Conservation (phyloP, 2,329 filamentous ascomycete genomes). For the Pseudogymnoascus pannorum region DNA sequence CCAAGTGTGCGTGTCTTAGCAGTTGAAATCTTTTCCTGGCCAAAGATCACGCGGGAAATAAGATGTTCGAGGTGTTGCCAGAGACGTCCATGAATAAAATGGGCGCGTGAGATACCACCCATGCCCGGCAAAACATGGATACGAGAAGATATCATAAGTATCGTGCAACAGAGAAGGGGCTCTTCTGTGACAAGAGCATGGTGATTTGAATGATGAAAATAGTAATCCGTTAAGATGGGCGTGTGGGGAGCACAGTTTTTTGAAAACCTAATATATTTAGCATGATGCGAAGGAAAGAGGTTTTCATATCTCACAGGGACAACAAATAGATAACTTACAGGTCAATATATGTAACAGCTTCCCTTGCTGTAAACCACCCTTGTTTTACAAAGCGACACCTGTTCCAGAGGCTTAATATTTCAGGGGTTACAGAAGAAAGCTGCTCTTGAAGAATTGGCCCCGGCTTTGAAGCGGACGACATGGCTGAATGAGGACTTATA, state of each 20-base stretch:
- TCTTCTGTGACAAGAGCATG: conserved; percentile 41
- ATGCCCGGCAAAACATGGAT: conserved; percentile 38
- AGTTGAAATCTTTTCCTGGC: conserved; percentile 44
- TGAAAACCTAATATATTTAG: conserved; percentile 33
- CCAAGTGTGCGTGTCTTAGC: conserved; percentile 43
- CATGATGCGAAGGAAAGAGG: neutral
- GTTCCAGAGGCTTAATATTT: conserved; percentile 40
- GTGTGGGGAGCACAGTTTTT: conserved; percentile 44
- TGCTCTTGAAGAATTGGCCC: neutral
- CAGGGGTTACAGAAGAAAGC: neutral
- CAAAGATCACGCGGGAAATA: conserved; percentile 45
- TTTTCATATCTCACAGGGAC: neutral
- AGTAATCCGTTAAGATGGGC: conserved; percentile 43
- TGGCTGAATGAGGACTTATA: conserved; percentile 27
- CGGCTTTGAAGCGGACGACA: conserved; percentile 7
- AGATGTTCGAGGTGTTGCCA: conserved; percentile 49
- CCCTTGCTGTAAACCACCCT: conserved; percentile 48
- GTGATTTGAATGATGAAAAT: conserved; percentile 41
- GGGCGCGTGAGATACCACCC: conserved; percentile 40
- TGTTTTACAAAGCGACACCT: conserved; percentile 45
- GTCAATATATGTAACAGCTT: conserved; percentile 46
- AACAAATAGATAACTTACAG: conserved; percentile 29
- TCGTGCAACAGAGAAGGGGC: conserved; percentile 45
- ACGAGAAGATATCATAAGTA: conserved; percentile 48
- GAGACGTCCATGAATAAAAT: conserved; percentile 45